These are phyloP conservation scores for Neofusicoccum sp. DNA, from an alignment of 2,329 filamentous ascomycete genomes.

Conservation along the genomic window DNA sequence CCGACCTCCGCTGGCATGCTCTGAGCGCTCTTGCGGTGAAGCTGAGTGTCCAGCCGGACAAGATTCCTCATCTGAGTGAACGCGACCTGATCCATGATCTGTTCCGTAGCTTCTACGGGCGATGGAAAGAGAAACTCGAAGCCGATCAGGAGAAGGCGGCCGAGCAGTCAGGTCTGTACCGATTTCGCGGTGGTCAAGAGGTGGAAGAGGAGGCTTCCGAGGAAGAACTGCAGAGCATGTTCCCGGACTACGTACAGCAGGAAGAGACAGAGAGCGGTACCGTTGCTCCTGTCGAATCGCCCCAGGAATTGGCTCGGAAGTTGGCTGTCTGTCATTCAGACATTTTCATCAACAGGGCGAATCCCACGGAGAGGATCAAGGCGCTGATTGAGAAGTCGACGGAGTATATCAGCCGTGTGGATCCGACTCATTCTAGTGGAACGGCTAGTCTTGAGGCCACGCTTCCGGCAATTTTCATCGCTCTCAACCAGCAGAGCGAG, in stretches of 20 bases:
- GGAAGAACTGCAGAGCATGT: conserved; percentile 76
- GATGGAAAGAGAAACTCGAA: conserved; percentile 79
- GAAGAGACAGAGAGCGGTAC: conserved; percentile 36
- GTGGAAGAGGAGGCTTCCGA: conserved; percentile 75
- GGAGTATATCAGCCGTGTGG: conserved; percentile 30
- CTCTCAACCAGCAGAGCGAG: conserved; percentile 64
- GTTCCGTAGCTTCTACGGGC: conserved; percentile 72
- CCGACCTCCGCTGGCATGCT: conserved; percentile 42
- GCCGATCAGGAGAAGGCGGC: conserved; percentile 76
- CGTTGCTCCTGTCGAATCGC: conserved; percentile 25
- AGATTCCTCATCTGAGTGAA: conserved; percentile 26
- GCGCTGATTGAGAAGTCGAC: conserved; percentile 1
- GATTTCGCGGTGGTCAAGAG: conserved; percentile 76
- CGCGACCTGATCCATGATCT: conserved; percentile 61
- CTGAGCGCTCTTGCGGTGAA: conserved; percentile 32
- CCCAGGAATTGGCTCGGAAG: conserved; percentile 37
- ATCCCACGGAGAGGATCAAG: conserved; percentile 3
- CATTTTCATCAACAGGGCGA: conserved; percentile 29
- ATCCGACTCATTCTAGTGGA: conserved; percentile 30
- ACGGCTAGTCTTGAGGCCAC: conserved; percentile 49
- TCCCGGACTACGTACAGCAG: conserved; percentile 73
- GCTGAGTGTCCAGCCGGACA: conserved; percentile 23
- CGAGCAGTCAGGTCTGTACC: conserved; percentile 75
- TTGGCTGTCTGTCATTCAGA: conserved; percentile 37
- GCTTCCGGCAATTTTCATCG: conserved; percentile 67